These are phyloP conservation scores for Arctium minus DNA, from an alignment of 129 eudicot genomes.

Conservation along the genomic window DNA sequence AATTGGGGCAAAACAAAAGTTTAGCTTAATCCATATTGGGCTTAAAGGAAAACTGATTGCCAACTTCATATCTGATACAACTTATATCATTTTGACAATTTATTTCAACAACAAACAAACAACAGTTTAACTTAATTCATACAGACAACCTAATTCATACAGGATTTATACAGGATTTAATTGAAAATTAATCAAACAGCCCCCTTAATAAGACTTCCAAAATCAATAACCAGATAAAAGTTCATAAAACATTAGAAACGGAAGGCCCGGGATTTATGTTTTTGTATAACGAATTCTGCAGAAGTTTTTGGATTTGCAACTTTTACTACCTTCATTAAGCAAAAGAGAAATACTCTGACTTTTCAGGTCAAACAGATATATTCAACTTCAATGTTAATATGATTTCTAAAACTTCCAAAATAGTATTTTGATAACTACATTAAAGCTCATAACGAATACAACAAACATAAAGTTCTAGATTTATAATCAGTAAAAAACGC, in stretches of 20 bases:
- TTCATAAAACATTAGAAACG: too few relatives aligned
- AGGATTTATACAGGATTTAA: too few relatives aligned
- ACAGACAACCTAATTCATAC: background rate
- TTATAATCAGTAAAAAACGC: background rate
- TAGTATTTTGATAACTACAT: background rate
- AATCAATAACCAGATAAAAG: too few relatives aligned
- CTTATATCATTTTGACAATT: background rate
- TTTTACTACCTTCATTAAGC: background rate
- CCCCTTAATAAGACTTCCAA: too few relatives aligned
- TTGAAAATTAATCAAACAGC: too few relatives aligned
- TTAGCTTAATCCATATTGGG: background rate
- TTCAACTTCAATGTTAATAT: background rate
- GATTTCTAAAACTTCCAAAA: background rate
- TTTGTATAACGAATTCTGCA: background rate
- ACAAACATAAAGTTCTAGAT: background rate
- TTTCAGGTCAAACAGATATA: background rate
- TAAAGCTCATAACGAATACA: background rate
- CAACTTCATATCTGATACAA: too few relatives aligned
- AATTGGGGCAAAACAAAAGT: too few relatives aligned
- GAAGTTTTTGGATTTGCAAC: too few relatives aligned
- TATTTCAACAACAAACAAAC: background rate
- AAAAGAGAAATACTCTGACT: background rate
- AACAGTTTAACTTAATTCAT: background rate
- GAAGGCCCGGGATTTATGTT: too few relatives aligned
- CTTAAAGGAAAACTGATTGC: too few relatives aligned